These are phyloP conservation scores for Arthrobotrys entomopaga DNA, from an alignment of 2,329 filamentous ascomycete species.

Conservation along the genomic window DNA sequence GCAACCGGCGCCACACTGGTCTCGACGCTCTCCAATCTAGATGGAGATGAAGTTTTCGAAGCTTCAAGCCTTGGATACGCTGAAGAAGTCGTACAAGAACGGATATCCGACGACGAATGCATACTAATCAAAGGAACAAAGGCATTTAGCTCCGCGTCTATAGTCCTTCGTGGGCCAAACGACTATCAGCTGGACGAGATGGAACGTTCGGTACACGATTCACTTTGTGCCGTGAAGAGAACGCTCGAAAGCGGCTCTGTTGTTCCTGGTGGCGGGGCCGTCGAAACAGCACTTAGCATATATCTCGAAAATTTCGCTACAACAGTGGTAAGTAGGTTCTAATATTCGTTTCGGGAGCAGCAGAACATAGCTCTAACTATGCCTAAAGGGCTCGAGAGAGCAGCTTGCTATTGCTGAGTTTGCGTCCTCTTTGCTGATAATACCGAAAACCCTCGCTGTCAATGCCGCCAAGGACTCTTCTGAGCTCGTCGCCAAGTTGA, in stretches of 20 bases:
- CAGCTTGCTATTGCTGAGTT: constrained; percentile 98
- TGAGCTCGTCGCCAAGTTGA: constrained; percentile 93
- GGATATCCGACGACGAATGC: constrained; percentile 98
- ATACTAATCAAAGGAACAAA: constrained; percentile 97
- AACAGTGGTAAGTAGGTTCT: constrained; percentile 74
- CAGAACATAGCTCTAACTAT: background rate
- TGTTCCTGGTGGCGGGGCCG: constrained; percentile 93
- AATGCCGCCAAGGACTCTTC: constrained; percentile 97
- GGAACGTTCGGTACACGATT: constrained; percentile 98
- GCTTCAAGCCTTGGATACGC: constrained; percentile 86
- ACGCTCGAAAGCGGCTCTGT: constrained; percentile 96
- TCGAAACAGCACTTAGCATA: constrained; percentile 98
- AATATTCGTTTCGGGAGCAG: background rate
- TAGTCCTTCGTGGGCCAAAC: constrained; percentile 94
- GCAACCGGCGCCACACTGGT: constrained; percentile 93
- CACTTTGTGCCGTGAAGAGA: constrained; percentile 94
- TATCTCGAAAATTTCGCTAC: constrained; percentile 99
- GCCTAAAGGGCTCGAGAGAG: constrained; percentile 79
- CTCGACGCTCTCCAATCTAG: constrained; percentile 92
- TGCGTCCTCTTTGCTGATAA: constrained; percentile 89
- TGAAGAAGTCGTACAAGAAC: constrained; percentile 96
- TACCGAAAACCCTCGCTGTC: constrained; percentile 95
- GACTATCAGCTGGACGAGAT: constrained; percentile 98
- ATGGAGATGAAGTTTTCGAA: constrained; percentile 97
- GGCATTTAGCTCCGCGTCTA: constrained; percentile 89